phyloP scores from a whole-genome alignment of 495 filamentous ascomycete species.

The Pyrenula aspistea region DNA sequence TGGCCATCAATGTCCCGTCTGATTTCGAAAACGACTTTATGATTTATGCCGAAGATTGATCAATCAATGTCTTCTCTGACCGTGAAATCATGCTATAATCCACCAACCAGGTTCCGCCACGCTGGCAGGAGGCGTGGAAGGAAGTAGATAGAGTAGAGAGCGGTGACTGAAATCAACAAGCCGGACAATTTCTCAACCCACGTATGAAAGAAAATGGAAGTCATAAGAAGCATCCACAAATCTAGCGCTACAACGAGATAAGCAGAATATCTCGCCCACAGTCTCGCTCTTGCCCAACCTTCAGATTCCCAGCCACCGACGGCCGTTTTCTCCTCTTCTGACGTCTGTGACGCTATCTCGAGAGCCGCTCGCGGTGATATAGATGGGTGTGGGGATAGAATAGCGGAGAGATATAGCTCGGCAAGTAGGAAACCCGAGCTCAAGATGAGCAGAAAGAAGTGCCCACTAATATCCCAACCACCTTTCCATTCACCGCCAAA shows the following conservation, averaged over 20 bases:
- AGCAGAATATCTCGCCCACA: constrained; percentile 37
- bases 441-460: constrained; percentile 85
- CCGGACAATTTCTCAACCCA: constrained; percentile 96
- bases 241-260: constrained; percentile 42
- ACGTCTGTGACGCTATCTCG: constrained; percentile 40
- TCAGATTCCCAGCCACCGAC: constrained; percentile 21
- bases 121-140: constrained; percentile 54
- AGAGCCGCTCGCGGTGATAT: constrained; percentile 22
- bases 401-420: constrained; percentile 47
- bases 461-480: constrained; percentile 87
- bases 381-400: constrained; percentile 16
- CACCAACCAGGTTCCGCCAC: constrained; percentile 55
- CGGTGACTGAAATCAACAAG: constrained; percentile 52
- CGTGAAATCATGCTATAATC: too few species aligned
- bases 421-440: constrained; percentile 75
- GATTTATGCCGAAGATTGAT: too few species aligned
- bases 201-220: constrained; percentile 92
- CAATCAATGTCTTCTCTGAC: too few species aligned
- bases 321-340: constrained; percentile 44
- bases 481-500: constrained; percentile 76
- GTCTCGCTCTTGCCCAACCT: constrained; percentile 21
- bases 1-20: too few species aligned
- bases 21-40: too few species aligned
- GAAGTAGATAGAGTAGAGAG: constrained; percentile 64
- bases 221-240: constrained; percentile 97